Percentiles rank a stretch among this genome's conserved stretches.
These are phyloP conservation scores for Tarenaya hassleriana DNA, from an alignment of 345 rosid species.

Conservation along the genomic window DNA sequence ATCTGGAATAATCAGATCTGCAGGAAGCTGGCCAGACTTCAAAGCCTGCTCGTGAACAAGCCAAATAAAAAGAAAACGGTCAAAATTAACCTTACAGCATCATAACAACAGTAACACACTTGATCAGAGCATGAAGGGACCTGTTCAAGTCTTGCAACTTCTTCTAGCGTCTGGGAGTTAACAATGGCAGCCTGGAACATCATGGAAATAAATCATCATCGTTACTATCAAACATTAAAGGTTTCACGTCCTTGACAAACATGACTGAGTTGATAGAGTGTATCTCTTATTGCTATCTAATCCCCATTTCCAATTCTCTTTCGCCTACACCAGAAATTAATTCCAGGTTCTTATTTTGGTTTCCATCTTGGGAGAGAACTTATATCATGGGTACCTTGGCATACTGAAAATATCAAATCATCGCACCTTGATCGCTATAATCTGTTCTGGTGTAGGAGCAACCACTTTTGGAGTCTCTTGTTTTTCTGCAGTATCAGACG, in stretches of 20 bases:
- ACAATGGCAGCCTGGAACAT: conserved; percentile 89
- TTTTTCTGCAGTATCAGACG: conserved; percentile 47
- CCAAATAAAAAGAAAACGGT: conserved; percentile 20
- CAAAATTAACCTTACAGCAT: conserved; percentile 20
- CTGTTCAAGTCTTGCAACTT: conserved; percentile 97
- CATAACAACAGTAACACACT: background rate
- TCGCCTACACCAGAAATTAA: background rate
- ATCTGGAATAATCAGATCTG: conserved; percentile 57
- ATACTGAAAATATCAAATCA: conserved; percentile 2
- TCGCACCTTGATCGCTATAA: conserved; percentile 86
- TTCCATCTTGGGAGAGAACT: background rate
- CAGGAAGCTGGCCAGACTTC: conserved; percentile 90
- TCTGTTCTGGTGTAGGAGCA: conserved; percentile 91
- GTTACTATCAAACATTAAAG: conserved; percentile 19
- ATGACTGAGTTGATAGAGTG: background rate
- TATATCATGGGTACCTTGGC: background rate
- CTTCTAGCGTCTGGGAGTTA: conserved; percentile 97
- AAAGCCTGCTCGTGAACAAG: conserved; percentile 52
- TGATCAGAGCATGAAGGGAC: conserved; percentile 26
- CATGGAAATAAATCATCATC: conserved; percentile 18
- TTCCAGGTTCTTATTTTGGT: background rate
- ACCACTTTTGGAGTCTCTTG: conserved; percentile 62
- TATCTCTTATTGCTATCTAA: conserved; percentile 3
- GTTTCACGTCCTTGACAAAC: conserved; percentile 4
- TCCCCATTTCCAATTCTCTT: conserved; percentile 7